Base-by-base conservation (phyloP, 2,329 filamentous ascomycete species). In the Talaromyces sp. region DNA sequence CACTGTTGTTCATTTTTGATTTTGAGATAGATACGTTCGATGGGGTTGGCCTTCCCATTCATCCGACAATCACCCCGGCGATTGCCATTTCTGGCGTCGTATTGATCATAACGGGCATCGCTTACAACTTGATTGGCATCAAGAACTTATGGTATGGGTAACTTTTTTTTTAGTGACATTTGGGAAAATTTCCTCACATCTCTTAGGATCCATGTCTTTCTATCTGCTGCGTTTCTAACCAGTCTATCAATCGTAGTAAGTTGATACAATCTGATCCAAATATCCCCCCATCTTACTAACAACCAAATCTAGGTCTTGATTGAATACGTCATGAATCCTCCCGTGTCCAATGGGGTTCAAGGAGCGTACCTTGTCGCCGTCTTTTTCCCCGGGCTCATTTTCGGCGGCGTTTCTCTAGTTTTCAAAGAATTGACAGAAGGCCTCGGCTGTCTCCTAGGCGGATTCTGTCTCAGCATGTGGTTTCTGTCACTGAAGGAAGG, bases 391-490 rank as follows among this genome's bases (percentile, higher is more conserved):
- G 92, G 92, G 1, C 72, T 87, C 5, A 81, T 92, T 27, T 83
- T 96, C 23, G 94, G 93, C 16, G 89, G 82, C 12, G 78, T 88
- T 3, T 86, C 92, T 0, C 82, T 92, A 8, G 81, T 96, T 10
- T 96, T 97, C 76, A 85, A 87, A 61, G 92, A 97, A 68, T 81
- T 96, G 52, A 92, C 91, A 0, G 88, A 90, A 73, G 89, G 92
- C 61, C 79, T 96, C n/a, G 91, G 90, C 2, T 96, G 91, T 71
- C 79, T 94, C n/a, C 80, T 96, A 0, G 92, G 92, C 30, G 92
- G 92, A 0, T 96, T 95, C 73, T 92, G 88, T 65, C 72, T 95
- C 7, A 87, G 88, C 71, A 96, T 96, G 92, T 98, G 94, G 94
- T 81, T 98, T 57, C 81, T 97, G 53, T 88, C 88, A 28, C 76